Conservation (phyloP, 169 alveolate genomes). For the Plasmodium malariae region DNA sequence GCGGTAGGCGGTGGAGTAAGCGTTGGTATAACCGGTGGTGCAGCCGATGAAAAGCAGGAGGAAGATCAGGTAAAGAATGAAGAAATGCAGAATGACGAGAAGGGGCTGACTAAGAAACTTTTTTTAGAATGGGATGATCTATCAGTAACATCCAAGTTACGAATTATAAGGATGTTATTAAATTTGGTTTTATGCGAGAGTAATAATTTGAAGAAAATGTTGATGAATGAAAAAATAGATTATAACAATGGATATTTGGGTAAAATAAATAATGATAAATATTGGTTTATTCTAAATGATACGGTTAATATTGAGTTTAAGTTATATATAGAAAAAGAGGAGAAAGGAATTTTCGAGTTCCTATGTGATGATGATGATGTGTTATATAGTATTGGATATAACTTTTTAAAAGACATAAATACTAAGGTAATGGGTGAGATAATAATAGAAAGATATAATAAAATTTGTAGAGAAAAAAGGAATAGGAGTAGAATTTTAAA, state of each 20-base stretch:
- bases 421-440: conserved; percentile 50
- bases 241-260: conserved; percentile 61
- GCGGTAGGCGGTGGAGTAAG: not conserved
- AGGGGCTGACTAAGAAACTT: conserved; percentile 23
- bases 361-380: conserved; percentile 69
- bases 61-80: not conserved
- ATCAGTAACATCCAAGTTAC: conserved; percentile 19
- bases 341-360: conserved; percentile 43
- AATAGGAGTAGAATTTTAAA: conserved; percentile 61
- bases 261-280: conserved; percentile 38
- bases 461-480: conserved; percentile 69
- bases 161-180: conserved; percentile 56
- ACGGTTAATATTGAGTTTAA: conserved; percentile 50
- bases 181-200: conserved; percentile 73
- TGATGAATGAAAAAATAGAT: conserved; percentile 6
- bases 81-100: not conserved
- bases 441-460: conserved; percentile 49
- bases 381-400: conserved; percentile 43
- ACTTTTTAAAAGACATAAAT: conserved; percentile 11
- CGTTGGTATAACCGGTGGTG: not conserved
- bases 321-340: conserved; percentile 70
- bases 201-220: conserved; percentile 51
- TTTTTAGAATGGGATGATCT: conserved; percentile 75
- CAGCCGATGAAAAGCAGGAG: not conserved
- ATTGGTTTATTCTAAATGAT: conserved; percentile 72